A percentile compares a stretch with the other conserved stretches of the same genome.
phyloP scores from a whole-genome alignment of 208 protist species.

The Leishmania guyanensis region DNA sequence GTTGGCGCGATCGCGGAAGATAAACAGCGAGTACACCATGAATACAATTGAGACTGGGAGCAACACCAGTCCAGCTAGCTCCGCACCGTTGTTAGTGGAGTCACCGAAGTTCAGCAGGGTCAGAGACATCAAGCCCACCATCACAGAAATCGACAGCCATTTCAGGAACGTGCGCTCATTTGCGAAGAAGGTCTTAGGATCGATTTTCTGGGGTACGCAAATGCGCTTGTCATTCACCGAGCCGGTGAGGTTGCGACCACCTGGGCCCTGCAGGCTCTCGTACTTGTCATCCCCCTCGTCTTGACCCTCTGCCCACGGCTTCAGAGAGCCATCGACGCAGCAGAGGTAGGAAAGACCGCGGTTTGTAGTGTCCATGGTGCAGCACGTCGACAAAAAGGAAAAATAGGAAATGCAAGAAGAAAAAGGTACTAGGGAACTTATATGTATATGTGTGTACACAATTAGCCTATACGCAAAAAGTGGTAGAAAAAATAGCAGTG shows the following conservation, averaged over 20 bases:
- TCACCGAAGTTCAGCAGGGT: constrained; percentile 88
- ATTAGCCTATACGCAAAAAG: constrained; percentile 3
- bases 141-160: constrained; percentile 91
- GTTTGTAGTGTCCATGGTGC: constrained; percentile 47
- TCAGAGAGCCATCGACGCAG: constrained; percentile 65
- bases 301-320: constrained; percentile 88
- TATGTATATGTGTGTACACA: not conserved
- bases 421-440: not conserved
- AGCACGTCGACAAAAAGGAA: not conserved
- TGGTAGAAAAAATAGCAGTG: constrained; percentile 10
- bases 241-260: constrained; percentile 76
- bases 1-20: constrained; percentile 87
- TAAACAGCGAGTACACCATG: constrained; percentile 90
- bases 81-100: constrained; percentile 73
- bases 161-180: constrained; percentile 94
- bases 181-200: constrained; percentile 93
- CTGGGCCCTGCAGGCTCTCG: constrained; percentile 68
- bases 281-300: constrained; percentile 89
- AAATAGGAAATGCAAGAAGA: not conserved
- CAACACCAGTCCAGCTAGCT: constrained; percentile 81
- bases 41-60: constrained; percentile 89
- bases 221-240: constrained; percentile 87
- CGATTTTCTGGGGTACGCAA: constrained; percentile 92
- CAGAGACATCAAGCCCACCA: constrained; percentile 89
- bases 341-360: constrained; percentile 69